These are phyloP conservation scores for Phoma sp. DNA, from an alignment of 2,329 filamentous ascomycete species.

Conservation along the genomic window DNA sequence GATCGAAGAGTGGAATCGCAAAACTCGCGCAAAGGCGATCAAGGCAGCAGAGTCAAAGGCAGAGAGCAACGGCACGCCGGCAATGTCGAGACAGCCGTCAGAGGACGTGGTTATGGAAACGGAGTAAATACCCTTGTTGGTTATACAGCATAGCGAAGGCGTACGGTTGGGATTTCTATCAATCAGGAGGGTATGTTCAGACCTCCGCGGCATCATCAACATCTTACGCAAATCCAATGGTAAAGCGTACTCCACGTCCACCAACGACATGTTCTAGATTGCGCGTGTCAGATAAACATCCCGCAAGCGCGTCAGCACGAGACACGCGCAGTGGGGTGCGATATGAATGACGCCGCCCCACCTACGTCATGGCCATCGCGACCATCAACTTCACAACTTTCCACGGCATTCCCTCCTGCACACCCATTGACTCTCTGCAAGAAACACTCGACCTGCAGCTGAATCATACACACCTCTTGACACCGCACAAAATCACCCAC, in stretches of 20 bases:
- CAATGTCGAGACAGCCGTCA: conserved; percentile 24
- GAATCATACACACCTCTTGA: background rate
- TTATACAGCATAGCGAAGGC: conserved; percentile 45
- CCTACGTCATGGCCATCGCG: conserved; percentile 37
- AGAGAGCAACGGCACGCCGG: conserved; percentile 29
- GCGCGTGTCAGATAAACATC: conserved; percentile 16
- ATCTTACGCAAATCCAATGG: conserved; percentile 16
- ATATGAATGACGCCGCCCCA: conserved; percentile 37
- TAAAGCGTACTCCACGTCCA: background rate
- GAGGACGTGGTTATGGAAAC: conserved; percentile 38
- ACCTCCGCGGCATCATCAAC: background rate
- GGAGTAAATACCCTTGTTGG: conserved; percentile 22
- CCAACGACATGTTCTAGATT: conserved; percentile 8
- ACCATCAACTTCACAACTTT: conserved; percentile 4
- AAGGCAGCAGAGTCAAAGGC: conserved; percentile 31
- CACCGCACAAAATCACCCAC: conserved; percentile 2
- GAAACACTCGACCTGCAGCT: background rate
- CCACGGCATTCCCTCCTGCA: conserved; percentile 3
- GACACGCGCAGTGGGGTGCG: conserved; percentile 22
- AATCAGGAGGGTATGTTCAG: background rate
- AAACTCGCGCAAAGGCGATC: conserved; percentile 38
- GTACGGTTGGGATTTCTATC: conserved; percentile 24
- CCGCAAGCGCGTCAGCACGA: conserved; percentile 15
- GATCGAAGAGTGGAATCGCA: conserved; percentile 68
- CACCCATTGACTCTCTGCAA: background rate